phyloP scores from a whole-genome alignment of 192 early-diverging fungal genomes.

The Rhizoclosmatium globosum region DNA sequence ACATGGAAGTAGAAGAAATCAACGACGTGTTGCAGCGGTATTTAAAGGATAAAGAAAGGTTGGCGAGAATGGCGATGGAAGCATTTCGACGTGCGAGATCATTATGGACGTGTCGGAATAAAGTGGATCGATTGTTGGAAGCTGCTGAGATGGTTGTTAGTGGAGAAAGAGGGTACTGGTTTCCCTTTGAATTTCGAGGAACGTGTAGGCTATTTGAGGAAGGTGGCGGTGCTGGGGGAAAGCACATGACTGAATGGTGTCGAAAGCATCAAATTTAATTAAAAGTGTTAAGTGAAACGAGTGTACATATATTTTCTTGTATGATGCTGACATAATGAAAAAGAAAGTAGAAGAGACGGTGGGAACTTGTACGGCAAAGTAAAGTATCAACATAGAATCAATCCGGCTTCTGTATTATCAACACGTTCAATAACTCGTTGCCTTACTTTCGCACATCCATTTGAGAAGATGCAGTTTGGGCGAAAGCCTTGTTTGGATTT shows the following conservation, averaged over 20 bases:
- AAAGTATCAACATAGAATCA: no score
- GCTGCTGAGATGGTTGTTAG: constrained; percentile 24
- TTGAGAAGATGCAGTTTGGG: no score
- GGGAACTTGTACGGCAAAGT: no score
- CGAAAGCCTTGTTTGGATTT: no score
- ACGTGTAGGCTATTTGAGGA: constrained; percentile 25
- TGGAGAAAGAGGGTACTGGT: constrained; percentile 29
- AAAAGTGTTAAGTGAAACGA: no score
- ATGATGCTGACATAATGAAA: no score
- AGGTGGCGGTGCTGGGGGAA: not conserved
- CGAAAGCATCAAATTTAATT: not conserved
- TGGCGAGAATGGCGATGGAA: constrained; percentile 33
- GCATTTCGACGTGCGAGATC: constrained; percentile 17
- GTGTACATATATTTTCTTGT: no score
- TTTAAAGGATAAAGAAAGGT: constrained; percentile 12
- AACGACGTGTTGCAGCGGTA: constrained; percentile 21
- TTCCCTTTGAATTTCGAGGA: constrained; percentile 27
- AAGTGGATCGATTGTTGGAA: constrained; percentile 31
- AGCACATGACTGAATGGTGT: constrained; percentile 23
- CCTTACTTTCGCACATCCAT: no score
- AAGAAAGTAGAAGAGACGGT: no score
- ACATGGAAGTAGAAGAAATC: constrained; percentile 18
- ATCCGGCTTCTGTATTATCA: no score
- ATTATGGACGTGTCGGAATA: constrained; percentile 31
- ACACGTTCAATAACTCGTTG: no score